These are phyloP conservation scores for Crithidia mellificae DNA, from an alignment of 208 protist genomes.

Conservation along the genomic window DNA sequence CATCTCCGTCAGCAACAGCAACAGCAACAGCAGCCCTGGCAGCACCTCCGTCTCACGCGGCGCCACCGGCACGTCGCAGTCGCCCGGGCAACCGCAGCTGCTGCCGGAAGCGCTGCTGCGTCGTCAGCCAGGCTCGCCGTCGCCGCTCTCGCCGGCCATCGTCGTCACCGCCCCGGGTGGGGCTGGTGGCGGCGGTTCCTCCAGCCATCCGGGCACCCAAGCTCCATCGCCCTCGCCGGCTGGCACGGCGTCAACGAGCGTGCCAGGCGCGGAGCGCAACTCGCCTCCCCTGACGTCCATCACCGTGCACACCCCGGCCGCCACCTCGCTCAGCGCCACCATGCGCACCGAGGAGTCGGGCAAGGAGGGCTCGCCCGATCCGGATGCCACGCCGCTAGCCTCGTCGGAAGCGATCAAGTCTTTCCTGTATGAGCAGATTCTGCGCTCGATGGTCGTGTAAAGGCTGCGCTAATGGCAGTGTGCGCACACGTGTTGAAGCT, in stretches of 20 bases:
- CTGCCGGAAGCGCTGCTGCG: slow-evolving; percentile 19
- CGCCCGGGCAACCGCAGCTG: slow-evolving; percentile 8
- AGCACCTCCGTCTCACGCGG: not conserved
- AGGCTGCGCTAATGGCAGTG: too few relatives aligned
- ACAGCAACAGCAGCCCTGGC: not conserved
- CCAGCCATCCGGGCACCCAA: slow-evolving; percentile 3
- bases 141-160: slow-evolving; percentile 4
- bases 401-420: slow-evolving; percentile 45
- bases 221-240: slow-evolving; percentile 5
- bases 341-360: slow-evolving; percentile 21
- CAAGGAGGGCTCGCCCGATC: slow-evolving; percentile 36
- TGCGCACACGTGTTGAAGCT: too few relatives aligned
- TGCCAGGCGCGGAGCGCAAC: slow-evolving; percentile 3
- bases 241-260: not conserved
- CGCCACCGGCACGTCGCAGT: slow-evolving; percentile 8
- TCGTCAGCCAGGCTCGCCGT: slow-evolving; percentile 16
- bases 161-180: not conserved
- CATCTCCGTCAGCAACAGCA: slow-evolving; percentile 7
- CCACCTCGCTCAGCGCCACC: slow-evolving; percentile 33
- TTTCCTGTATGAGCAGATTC: slow-evolving; percentile 52
- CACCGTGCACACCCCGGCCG: slow-evolving; percentile 14
- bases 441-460: slow-evolving; percentile 26
- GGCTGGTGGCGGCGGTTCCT: not conserved
- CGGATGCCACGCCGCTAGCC: slow-evolving; percentile 37
- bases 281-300: slow-evolving; percentile 20